Base-by-base conservation (phyloP, 1,284 basidiomycete genomes). In the Ceratobasidium theobromae region DNA sequence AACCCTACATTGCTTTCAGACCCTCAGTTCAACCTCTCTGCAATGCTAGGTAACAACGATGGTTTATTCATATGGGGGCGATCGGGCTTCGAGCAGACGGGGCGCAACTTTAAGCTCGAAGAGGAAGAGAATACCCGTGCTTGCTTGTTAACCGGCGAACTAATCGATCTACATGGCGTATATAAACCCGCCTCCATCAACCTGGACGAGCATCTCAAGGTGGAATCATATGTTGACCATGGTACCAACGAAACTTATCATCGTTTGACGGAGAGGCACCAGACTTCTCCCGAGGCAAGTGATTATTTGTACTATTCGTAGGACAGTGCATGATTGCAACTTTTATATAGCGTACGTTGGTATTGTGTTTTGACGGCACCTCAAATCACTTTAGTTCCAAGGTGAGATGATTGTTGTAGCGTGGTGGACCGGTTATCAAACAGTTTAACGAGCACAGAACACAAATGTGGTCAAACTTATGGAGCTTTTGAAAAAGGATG, bases 321-420 rank as follows among this genome's bases (percentile, higher is more conserved):
- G 45, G n/a, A 46, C 16, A 35, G 4, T 14, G 33, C 8, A 9
- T 41, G 40, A 1, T 6, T n/a, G 3, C 9, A 21, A 45, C 35
- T 38, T 5, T 9, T 45, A 21, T 21, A 9, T 18, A 64, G 58
- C 48, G 58, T 3, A 69, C 68, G 0, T 51, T 71, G 12, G 49
- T 71, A 18, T 41, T 71, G 21, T 71, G 70, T 40, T 71, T 71
- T 21, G 70, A 71, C 23, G 70, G 70, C 4, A 71, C 70, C 8
- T 53, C 53, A 43, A 67, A 70, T 52, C 48, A 68, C 0, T 71
- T 68, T 23, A 64, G 60, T 18, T 28, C 51, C 33, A 64, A 64
- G 38, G 60, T 30, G 21, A 43, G 60, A 2, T 23, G 12, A 21
- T 55, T 33, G 12, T 23, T n/a, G 23, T 11, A 51, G 4, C 25